These are phyloP conservation scores for Nigrospora osmanthi DNA, from an alignment of 2,329 filamentous ascomycete species.

Conservation along the genomic window DNA sequence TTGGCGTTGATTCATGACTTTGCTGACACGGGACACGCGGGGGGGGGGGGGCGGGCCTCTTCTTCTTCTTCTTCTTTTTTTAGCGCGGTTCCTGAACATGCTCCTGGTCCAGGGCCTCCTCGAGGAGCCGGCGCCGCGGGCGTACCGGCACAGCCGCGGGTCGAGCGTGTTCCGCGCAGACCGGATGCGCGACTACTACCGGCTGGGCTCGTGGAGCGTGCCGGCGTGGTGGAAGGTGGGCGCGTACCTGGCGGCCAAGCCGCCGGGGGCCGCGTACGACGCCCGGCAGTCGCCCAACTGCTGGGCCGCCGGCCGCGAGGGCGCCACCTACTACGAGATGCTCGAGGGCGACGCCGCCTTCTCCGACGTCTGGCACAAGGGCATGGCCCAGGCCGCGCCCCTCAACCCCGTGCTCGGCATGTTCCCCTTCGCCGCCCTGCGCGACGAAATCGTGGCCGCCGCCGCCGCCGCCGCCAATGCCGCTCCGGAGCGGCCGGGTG, in stretches of 20 bases:
- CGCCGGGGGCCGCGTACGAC: slow-evolving; percentile 21
- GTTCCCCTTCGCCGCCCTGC: slow-evolving; percentile 24
- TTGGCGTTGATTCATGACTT: no score
- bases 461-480: slow-evolving; percentile 10
- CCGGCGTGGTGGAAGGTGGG: slow-evolving; percentile 6
- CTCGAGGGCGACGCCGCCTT: slow-evolving; percentile 18
- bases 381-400: slow-evolving; percentile 20
- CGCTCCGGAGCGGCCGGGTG: no score
- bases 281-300: slow-evolving; percentile 23
- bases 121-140: neutral
- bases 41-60: no score
- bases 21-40: no score
- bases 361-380: slow-evolving; percentile 24
- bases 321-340: slow-evolving; percentile 25
- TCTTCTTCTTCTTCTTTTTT: no score
- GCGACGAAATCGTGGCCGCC: slow-evolving; percentile 17
- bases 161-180: slow-evolving; percentile 1
- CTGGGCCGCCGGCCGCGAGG: slow-evolving; percentile 21
- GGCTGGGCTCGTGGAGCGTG: slow-evolving; percentile 1
- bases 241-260: slow-evolving; percentile 22
- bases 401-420: slow-evolving; percentile 25
- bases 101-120: slow-evolving; percentile 1
- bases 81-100: slow-evolving; percentile 1
- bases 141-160: slow-evolving; percentile 1
- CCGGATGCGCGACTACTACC: neutral